phyloP scores from a whole-genome alignment of 805 yeast species.

The fission yeast (Schizosaccharomyces pombe) region ASM294v3 CU329670.1:2478501-2479000 shows the following conservation, averaged over 20 bases:
- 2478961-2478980: neutral
- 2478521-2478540: conserved; percentile 42
- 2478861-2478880: conserved; percentile 11
- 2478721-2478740: conserved; percentile 49
- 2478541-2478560: conserved; percentile 28
- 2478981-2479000: conserved; percentile 11
- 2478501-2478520: conserved; percentile 34
- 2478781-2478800: conserved; percentile 64
- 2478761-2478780: conserved; percentile 76
- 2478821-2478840: conserved; percentile 14
- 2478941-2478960: conserved; percentile 20
- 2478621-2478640: conserved; percentile 91
- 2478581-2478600: conserved; percentile 18
- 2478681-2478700: conserved; percentile 91
- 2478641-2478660: conserved; percentile 85
- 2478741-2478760: conserved; percentile 62
- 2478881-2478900: conserved; percentile 20
- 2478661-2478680: conserved; percentile 52
- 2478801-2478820: conserved; percentile 20
- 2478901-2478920: conserved; percentile 50
- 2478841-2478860: conserved; percentile 6
- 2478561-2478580: conserved; percentile 16
- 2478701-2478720: conserved; percentile 91
- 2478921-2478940: conserved; percentile 53
- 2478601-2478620: conserved; percentile 78